phyloP scores from a whole-genome alignment of 306 rosid species.

The Arachis stenosperma region DNA sequence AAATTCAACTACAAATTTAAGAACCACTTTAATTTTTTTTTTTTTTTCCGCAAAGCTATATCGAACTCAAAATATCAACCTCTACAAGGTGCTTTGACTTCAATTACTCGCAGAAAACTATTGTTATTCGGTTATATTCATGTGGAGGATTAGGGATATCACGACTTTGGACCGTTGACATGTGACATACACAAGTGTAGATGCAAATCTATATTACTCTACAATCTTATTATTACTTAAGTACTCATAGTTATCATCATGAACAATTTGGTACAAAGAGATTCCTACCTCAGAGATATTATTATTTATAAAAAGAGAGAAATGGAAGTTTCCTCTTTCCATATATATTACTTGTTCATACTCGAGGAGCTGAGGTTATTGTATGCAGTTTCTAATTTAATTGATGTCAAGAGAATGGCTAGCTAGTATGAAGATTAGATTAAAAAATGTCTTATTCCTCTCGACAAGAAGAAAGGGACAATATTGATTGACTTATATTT shows the following conservation, averaged over 20 bases:
- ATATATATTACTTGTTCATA: too few species aligned
- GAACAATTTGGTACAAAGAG: too few species aligned
- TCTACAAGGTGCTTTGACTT: not conserved
- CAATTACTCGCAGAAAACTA: not conserved
- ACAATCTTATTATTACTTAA: not conserved
- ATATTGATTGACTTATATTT: not conserved
- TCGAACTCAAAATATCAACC: not conserved
- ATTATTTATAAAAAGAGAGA: too few species aligned
- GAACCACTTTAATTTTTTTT: too few species aligned
- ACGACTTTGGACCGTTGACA: not conserved
- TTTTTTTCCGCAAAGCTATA: not conserved
- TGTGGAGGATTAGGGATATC: not conserved
- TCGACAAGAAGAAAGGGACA: not conserved
- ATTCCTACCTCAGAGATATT: too few species aligned
- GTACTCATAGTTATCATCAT: too few species aligned
- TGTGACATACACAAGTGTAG: not conserved
- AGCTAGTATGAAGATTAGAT: not conserved
- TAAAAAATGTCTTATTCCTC: not conserved
- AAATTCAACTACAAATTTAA: too few species aligned
- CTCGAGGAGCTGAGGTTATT: not conserved
- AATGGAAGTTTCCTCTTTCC: too few species aligned
- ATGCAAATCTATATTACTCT: not conserved
- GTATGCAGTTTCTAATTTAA: not conserved
- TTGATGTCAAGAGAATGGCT: not conserved
- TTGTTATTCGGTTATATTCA: not conserved